Evolutionary conservation across 2,329 filamentous ascomycete genomes (phyloP).

Genomic region (Aspergillus sp.): DNA sequence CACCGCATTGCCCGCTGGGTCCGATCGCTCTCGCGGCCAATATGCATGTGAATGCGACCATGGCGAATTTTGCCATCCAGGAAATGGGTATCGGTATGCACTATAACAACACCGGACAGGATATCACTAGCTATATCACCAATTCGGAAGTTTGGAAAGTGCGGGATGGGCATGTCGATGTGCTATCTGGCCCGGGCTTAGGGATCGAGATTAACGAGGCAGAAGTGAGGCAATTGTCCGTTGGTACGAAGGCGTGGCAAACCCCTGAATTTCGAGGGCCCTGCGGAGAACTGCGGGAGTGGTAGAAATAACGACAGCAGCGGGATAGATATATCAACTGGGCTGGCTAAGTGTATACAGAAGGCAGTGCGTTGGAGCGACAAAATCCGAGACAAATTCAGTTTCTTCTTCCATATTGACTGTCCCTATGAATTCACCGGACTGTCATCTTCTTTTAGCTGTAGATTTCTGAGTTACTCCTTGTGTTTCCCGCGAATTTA

Average conservation of each 20-base stretch:
- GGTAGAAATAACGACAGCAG: conserved; percentile 48
- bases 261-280: conserved; percentile 67
- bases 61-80: conserved; percentile 69
- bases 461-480: too few relatives aligned
- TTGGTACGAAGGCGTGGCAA: conserved; percentile 63
- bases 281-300: conserved; percentile 66
- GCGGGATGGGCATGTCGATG: conserved; percentile 63
- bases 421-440: too few relatives aligned
- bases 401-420: too few relatives aligned
- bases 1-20: conserved; percentile 72
- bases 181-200: conserved; percentile 61
- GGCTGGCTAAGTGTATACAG: too few relatives aligned
- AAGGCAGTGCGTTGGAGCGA: too few relatives aligned
- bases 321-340: too few relatives aligned
- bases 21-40: conserved; percentile 72
- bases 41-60: conserved; percentile 64
- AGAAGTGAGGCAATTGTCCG: conserved; percentile 59
- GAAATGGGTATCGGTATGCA: conserved; percentile 81
- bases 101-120: conserved; percentile 65
- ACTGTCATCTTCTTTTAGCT: too few relatives aligned
- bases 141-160: conserved; percentile 67
- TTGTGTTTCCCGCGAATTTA: too few relatives aligned
- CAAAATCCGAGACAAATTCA: too few relatives aligned
- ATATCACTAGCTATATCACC: conserved; percentile 64
- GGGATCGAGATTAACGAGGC: conserved; percentile 73